These are phyloP conservation scores for Penicillium paxilli DNA, from an alignment of 495 filamentous ascomycete genomes.

Conservation along the genomic window DNA sequence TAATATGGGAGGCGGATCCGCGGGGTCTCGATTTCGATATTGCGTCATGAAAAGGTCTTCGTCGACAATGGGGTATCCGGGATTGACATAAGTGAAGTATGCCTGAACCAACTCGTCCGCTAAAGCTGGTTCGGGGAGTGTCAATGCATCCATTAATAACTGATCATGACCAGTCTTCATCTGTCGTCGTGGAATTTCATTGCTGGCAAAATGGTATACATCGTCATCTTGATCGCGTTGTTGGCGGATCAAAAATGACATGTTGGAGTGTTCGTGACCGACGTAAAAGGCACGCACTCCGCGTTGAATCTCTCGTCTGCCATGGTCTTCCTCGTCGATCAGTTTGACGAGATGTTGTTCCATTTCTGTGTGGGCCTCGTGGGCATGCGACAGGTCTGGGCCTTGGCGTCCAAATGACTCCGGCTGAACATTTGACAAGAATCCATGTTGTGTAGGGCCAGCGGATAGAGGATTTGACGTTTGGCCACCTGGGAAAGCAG, in stretches of 20 bases:
- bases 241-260: slow-evolving; percentile 53
- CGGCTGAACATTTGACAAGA: slow-evolving; percentile 20
- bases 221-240: slow-evolving; percentile 46
- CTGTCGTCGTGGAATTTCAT: slow-evolving; percentile 47
- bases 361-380: slow-evolving; percentile 38
- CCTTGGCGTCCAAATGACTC: slow-evolving; percentile 29
- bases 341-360: slow-evolving; percentile 47
- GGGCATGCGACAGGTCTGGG: slow-evolving; percentile 31
- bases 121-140: slow-evolving; percentile 43
- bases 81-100: slow-evolving; percentile 46
- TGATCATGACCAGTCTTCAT: slow-evolving; percentile 48
- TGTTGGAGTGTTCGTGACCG: slow-evolving; percentile 51
- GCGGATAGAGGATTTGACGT: slow-evolving; percentile 17
- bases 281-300: slow-evolving; percentile 51
- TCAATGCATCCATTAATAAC: slow-evolving; percentile 49
- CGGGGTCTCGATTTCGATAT: slow-evolving; percentile 46
- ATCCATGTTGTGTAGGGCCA: slow-evolving; percentile 22
- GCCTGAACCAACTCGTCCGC: slow-evolving; percentile 50
- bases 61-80: slow-evolving; percentile 47
- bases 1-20: slow-evolving; percentile 45
- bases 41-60: slow-evolving; percentile 50
- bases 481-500: slow-evolving; percentile 27
- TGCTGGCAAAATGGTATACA: slow-evolving; percentile 49
- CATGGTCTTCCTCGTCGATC: slow-evolving; percentile 47
- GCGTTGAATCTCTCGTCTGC: slow-evolving; percentile 42